Base-by-base conservation (phyloP, 2,329 filamentous ascomycete genomes). In the Colletotrichum liriopes region DNA sequence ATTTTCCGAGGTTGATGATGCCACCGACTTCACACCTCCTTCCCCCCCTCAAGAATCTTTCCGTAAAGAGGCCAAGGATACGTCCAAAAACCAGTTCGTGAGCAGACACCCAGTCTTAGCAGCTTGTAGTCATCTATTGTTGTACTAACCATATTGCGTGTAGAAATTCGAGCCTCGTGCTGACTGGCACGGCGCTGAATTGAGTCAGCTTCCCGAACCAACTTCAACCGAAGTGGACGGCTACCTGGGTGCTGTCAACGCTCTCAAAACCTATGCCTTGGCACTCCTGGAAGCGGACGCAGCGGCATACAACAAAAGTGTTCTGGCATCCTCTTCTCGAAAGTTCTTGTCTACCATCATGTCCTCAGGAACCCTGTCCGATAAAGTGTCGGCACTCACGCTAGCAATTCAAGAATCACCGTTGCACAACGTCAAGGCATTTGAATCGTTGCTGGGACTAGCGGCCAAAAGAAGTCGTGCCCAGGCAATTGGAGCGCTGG, bases 321-420 rank as follows among this genome's bases (percentile, higher is more conserved):
- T 93, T 67, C 91, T 93, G 8, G 91, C 94, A 62, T 94, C 94
- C 35, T 96, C 96, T 2, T 96, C 95, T 51, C 93, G 97, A 82
- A 97, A 95, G 81, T 99, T 99, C 86, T 92, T 98, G 87, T 94
- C 95, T 1, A 97, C 95, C 23, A 98, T 99, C 81, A 98, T 98
- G 94, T 87, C 94, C 12, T 97, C 95, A 1, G 96, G 96, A 86
- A 99, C 97, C 12, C 90, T 98, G 77, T 97, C 95, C 67, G 96
- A 99, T 82, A 98, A 98, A 82, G 93, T 98, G 54, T 99, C 96
- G 3, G 97, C 96, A 4, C 86, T 99, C 78, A 99, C 96, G 5
- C 87, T 99, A 76, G 93, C 96, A 67, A 92, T 98, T 16, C 97
- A 99, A 84, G 96, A 99, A 82, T 98, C 97, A 11, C 96, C 96